Conservation (phyloP, 768 basidiomycete species). For the Hirschioporus abietinus region DNA sequence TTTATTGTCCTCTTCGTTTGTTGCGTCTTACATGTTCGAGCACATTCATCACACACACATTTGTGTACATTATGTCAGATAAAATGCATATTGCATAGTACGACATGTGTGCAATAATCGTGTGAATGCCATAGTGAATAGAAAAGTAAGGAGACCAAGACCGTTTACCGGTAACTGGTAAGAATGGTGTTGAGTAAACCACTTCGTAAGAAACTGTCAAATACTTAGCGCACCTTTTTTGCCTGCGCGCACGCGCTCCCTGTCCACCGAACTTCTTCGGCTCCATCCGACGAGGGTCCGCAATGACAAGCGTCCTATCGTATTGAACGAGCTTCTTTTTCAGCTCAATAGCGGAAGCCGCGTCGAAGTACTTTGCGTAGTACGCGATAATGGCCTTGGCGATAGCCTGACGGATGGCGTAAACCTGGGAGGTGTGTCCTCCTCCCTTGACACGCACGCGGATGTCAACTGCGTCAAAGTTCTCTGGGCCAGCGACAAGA, state of each 20-base stretch:
- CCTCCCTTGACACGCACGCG: slow-evolving; percentile 98
- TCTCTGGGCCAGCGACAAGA: slow-evolving; percentile 88
- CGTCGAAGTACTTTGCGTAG: slow-evolving; percentile 98
- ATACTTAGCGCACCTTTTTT: slow-evolving; percentile 70
- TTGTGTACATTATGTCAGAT: slow-evolving; percentile 14
- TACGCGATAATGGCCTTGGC: slow-evolving; percentile 97
- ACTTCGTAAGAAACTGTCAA: not conserved
- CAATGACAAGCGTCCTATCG: slow-evolving; percentile 85
- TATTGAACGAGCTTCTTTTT: slow-evolving; percentile 98
- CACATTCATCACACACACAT: not conserved
- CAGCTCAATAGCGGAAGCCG: slow-evolving; percentile 92
- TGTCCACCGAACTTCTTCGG: slow-evolving; percentile 99
- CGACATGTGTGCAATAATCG: slow-evolving; percentile 1
- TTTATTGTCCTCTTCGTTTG: not conserved
- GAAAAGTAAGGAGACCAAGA: slow-evolving; percentile 28
- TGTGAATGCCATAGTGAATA: slow-evolving; percentile 26
- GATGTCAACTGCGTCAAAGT: slow-evolving; percentile 86
- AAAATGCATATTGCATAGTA: slow-evolving; percentile 25
- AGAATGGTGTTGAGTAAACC: not conserved
- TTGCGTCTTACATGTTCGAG: not conserved
- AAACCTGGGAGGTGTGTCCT: slow-evolving; percentile 98
- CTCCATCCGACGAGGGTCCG: slow-evolving; percentile 96
- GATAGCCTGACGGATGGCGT: slow-evolving; percentile 98
- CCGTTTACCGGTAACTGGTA: slow-evolving; percentile 71
- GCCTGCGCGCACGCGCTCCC: slow-evolving; percentile 97